Base-by-base conservation (phyloP, 192 early-diverging fungal species). In the Gigaspora rosea region DNA sequence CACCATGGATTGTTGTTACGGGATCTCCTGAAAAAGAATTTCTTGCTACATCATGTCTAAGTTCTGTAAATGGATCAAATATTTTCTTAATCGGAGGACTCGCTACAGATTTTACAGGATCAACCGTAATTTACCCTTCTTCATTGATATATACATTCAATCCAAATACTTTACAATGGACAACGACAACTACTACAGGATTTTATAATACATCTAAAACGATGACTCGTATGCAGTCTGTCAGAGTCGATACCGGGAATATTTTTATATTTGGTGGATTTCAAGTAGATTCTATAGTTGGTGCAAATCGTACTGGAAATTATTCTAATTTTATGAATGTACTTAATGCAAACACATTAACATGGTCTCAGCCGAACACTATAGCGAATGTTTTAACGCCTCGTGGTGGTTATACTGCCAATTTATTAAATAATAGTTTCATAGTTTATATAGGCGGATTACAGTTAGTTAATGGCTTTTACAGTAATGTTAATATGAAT, bases 261-360 rank as follows among this genome's bases (percentile, higher is more conserved):
- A 47, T 66, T 66, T 66, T 41, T 66, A 46, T 66, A 20, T 66
- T 66, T 47, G 32, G 64, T 66, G 64, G 64, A 2, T 6, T 41
- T 7, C 41, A 47, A 12, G 1, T 66, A 11, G 12, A 18, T 0
- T 8, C 4, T 18, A 41, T 66, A 12, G 16, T 7, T 66, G 7
- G 0, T 13, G 0, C 0, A 33, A 15, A 18, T 16, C 36, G 0
- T 9, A n/a, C 0, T 9, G 12, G 15, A 41, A 41, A 6, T 41
- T 66, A 10, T 16, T 18, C 16, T 46, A 47, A 47, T 10, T 32
- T 46, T 15, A 66, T 47, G 41, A n/a, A n/a, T 47, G 41, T 66
- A 36, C 46, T 66, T 13, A 15, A 47, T 66, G n/a, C n/a, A 11
- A 47, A 4, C 18, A 46, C 35, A 18, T n/a, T 33, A 46, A 66